phyloP scores from a whole-genome alignment of 805 yeast species.

The Komagataella mondaviorum region DNA sequence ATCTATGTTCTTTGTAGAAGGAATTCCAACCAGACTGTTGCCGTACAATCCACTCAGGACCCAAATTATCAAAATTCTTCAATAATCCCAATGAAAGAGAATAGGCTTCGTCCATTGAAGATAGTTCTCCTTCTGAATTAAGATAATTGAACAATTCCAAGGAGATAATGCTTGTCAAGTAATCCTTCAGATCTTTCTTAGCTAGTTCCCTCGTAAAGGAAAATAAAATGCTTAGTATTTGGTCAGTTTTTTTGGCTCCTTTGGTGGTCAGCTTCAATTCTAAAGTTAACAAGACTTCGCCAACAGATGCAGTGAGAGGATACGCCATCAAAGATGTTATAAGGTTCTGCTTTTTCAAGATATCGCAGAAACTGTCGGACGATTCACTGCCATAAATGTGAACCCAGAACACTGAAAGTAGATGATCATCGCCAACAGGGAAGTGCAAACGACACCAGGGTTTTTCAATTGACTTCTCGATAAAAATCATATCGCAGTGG shows the following conservation, averaged over 20 bases:
- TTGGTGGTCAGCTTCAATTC: constrained; percentile 33
- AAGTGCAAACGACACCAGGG: neutral
- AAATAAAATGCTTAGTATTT: constrained; percentile 10
- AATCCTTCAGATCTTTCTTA: constrained; percentile 12
- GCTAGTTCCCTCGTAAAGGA: neutral
- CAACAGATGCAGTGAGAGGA: constrained; percentile 21
- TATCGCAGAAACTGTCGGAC: constrained; percentile 29
- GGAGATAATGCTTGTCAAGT: constrained; percentile 32
- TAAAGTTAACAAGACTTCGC: constrained; percentile 28
- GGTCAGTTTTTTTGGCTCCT: constrained; percentile 25
- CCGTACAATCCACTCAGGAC: constrained; percentile 23
- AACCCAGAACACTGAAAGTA: constrained; percentile 24
- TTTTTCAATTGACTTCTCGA: neutral
- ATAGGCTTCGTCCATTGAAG: constrained; percentile 37
- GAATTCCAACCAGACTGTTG: neutral
- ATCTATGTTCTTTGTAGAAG: neutral
- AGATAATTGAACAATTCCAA: constrained; percentile 32
- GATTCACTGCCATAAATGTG: constrained; percentile 54
- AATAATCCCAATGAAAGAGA: constrained; percentile 25
- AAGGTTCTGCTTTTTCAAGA: constrained; percentile 20
- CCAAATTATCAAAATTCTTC: constrained; percentile 15
- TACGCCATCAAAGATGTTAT: constrained; percentile 27
- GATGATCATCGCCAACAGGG: neutral
- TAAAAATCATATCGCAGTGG: neutral
- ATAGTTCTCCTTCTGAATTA: constrained; percentile 20